Percentiles rank a stretch among this genome's conserved stretches.
Evolutionary conservation across 75 land plant genomes (phyloP).

Genomic region (Sequoiadendron giganteum): DNA sequence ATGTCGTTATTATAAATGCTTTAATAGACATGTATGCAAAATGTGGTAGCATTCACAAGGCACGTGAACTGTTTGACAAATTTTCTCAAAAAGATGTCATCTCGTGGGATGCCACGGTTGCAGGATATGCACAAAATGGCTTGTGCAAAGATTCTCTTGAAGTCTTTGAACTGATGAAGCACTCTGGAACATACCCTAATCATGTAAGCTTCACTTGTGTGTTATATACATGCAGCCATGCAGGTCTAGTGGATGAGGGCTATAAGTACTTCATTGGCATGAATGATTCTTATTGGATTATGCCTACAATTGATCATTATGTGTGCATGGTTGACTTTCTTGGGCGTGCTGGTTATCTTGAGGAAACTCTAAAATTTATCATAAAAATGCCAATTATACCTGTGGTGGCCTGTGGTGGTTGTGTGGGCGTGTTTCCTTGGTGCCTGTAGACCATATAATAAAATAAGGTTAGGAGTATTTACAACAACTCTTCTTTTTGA

Average conservation of each 20-base stretch:
- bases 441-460: conserved; percentile 19
- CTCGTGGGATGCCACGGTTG: conserved; percentile 23
- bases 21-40: conserved; percentile 43
- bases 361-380: conserved; percentile 20
- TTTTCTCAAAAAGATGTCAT: conserved; percentile 23
- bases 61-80: conserved; percentile 20
- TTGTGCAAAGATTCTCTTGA: conserved; percentile 17
- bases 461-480: conserved; percentile 21
- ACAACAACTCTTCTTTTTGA: not conserved
- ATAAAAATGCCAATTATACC: conserved; percentile 52
- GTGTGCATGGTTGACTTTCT: conserved; percentile 28
- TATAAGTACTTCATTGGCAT: conserved; percentile 12
- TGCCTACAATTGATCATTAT: conserved; percentile 19
- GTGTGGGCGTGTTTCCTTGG: conserved; percentile 22
- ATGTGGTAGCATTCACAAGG: conserved; percentile 35
- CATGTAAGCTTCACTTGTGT: conserved; percentile 15
- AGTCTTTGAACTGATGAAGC: conserved; percentile 14
- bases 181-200: conserved; percentile 5
- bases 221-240: conserved; percentile 25
- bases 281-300: conserved; percentile 13
- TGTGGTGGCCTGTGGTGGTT: conserved; percentile 35
- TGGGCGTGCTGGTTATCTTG: conserved; percentile 22
- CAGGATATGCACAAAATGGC: conserved; percentile 20
- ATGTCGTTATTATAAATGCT: conserved; percentile 32
- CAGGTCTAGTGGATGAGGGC: conserved; percentile 26